Base-by-base conservation (phyloP, 352 stramenopile species). In the Globisporangium spinosum region DNA sequence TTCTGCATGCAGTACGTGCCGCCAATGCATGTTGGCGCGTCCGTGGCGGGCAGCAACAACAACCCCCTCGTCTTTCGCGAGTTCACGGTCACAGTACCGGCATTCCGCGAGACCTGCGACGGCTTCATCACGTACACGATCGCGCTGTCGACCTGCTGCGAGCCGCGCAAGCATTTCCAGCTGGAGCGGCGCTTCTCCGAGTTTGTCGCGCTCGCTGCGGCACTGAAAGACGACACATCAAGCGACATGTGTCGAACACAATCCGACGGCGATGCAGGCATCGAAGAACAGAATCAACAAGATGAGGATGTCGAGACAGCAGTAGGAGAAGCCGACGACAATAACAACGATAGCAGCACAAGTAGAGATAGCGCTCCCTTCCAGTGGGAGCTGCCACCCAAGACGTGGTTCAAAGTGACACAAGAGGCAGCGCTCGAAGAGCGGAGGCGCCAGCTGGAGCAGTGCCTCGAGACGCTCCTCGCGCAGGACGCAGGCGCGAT, bases 341-440 rank as follows among this genome's bases (percentile, higher is more conserved):
- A 32, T 40, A 25, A 62, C 43, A 55, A 49, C 9, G 27, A 49
- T 23, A 35, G 22, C 49, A 63, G 25, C 23, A 34, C 60, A 51
- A 73, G 40, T 17, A 59, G 40, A 22, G 25, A 27, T 38, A 56
- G 10, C 0, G 65, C 62, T 13, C 60, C 49, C 2, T 86, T 90
- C 34, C 65, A 72, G 25, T 90, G 83, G 82, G 79, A 89, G 51
- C 71, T 94, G 20, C 86, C 86, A 4, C 77, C 83, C 54, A 94
- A 92, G 67, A 93, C 86, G 34, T 94, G 84, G 84, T 90, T 94
- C 63, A 81, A 77, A 5, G 72, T 94, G 57, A 93, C 84, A 0
- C 81, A 92, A 40, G 63, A 70, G 0, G 71, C 74, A 17, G 79
- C 74, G 29, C 69, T 94, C 4, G 84, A 91, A n/a, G 83, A 91